Evolutionary conservation across 2,329 filamentous ascomycete genomes (phyloP).

Genomic region (Chaetomiaceae sp.): DNA sequence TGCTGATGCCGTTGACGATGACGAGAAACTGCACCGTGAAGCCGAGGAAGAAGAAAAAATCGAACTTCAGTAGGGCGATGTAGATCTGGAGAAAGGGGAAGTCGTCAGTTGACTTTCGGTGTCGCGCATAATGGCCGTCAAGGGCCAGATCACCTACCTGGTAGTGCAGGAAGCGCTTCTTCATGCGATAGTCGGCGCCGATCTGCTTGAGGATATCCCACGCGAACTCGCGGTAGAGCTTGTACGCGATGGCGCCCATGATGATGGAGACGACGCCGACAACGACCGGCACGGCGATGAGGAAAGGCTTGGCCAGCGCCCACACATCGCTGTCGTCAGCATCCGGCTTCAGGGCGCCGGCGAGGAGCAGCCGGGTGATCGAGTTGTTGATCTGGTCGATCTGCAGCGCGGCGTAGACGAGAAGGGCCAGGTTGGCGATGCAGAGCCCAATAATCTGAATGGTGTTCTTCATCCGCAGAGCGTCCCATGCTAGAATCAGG

Average conservation of each 20-base stretch:
- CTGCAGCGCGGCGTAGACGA: slow-evolving; percentile 90
- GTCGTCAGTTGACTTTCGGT: not conserved
- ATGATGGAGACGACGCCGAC: slow-evolving; percentile 68
- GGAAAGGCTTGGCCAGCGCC: slow-evolving; percentile 62
- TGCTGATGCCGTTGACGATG: slow-evolving; percentile 65
- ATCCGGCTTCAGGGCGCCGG: slow-evolving; percentile 38
- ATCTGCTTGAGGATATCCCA: slow-evolving; percentile 99
- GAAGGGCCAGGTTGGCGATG: slow-evolving; percentile 81
- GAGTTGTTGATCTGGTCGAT: slow-evolving; percentile 82
- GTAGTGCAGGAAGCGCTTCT: slow-evolving; percentile 91
- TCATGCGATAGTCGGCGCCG: slow-evolving; percentile 93
- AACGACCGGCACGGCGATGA: slow-evolving; percentile 80
- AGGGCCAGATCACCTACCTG: slow-evolving; percentile 54
- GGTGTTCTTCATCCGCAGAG: slow-evolving; percentile 89
- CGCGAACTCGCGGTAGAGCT: slow-evolving; percentile 95
- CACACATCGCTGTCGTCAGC: slow-evolving; percentile 49
- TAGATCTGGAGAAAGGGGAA: slow-evolving; percentile 61
- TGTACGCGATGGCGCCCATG: slow-evolving; percentile 79
- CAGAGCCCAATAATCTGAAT: slow-evolving; percentile 97
- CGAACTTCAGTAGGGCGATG: slow-evolving; percentile 94
- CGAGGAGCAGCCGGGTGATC: slow-evolving; percentile 46
- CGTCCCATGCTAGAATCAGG: slow-evolving; percentile 85
- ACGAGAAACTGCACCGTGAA: slow-evolving; percentile 98
- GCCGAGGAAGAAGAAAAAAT: slow-evolving; percentile 99
- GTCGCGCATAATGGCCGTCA: too few relatives aligned